phyloP scores from a whole-genome alignment of 495 filamentous ascomycete genomes.

The Penicillium desertorum region DNA sequence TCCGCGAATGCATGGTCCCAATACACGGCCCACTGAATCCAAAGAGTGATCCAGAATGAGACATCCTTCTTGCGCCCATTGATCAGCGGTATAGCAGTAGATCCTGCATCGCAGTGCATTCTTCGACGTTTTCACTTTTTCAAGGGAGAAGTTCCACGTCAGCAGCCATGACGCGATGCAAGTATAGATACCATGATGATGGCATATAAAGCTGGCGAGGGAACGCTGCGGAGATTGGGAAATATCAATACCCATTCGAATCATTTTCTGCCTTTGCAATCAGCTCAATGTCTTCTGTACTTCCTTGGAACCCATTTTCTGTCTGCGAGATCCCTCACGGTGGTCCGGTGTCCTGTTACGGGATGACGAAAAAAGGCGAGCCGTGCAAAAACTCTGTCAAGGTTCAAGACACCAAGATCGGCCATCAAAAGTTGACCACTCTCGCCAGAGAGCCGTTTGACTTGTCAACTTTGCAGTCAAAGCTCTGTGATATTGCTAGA shows the following conservation, averaged over 20 bases:
- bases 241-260: background rate
- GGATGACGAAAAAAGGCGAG: background rate
- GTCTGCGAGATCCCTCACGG: background rate
- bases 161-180: background rate
- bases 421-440: slow-evolving; percentile 6
- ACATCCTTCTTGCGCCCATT: background rate
- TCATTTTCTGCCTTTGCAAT: background rate
- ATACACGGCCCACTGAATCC: background rate
- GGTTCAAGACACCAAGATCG: background rate
- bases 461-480: background rate
- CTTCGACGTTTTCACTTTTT: background rate
- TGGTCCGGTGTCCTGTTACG: slow-evolving; percentile 1
- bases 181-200: background rate
- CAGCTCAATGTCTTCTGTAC: background rate
- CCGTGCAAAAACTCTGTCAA: slow-evolving; percentile 4
- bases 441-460: slow-evolving; percentile 2
- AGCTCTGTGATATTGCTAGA: slow-evolving; percentile 3
- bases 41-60: slow-evolving; percentile 1
- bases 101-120: background rate
- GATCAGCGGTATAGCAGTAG: background rate
- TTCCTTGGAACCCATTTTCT: slow-evolving; percentile 3
- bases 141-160: background rate
- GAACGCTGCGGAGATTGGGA: slow-evolving; percentile 1
- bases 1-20: background rate
- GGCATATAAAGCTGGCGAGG: slow-evolving; percentile 7